These are phyloP conservation scores for Aspergillus ustus DNA, from an alignment of 2,329 filamentous ascomycete genomes.

Conservation along the genomic window DNA sequence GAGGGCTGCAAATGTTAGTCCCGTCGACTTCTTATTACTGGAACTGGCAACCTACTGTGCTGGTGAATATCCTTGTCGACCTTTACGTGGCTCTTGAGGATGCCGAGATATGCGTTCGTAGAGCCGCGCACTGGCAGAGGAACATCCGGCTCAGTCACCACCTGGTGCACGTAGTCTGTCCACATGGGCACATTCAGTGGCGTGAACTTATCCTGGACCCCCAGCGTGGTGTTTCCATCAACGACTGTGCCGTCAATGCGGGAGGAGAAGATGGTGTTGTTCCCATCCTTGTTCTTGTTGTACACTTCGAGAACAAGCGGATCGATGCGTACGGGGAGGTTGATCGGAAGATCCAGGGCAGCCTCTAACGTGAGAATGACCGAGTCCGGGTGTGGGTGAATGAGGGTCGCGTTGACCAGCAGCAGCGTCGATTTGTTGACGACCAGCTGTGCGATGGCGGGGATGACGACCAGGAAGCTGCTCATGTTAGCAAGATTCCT, in stretches of 20 bases:
- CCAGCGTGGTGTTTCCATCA: slow-evolving; percentile 43
- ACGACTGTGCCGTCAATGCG: slow-evolving; percentile 32
- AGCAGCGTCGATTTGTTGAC: slow-evolving; percentile 43
- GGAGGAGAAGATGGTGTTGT: slow-evolving; percentile 34
- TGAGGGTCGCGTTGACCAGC: slow-evolving; percentile 39
- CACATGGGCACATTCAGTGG: slow-evolving; percentile 35
- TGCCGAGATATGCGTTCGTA: slow-evolving; percentile 37
- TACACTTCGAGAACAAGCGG: slow-evolving; percentile 40
- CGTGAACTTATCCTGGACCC: slow-evolving; percentile 27
- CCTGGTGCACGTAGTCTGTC: slow-evolving; percentile 38
- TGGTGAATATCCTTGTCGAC: slow-evolving; percentile 41
- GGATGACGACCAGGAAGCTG: slow-evolving; percentile 47
- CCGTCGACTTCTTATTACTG: background rate
- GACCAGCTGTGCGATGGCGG: slow-evolving; percentile 47
- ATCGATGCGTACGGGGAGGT: slow-evolving; percentile 43
- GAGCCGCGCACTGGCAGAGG: slow-evolving; percentile 33
- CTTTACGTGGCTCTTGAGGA: slow-evolving; percentile 38
- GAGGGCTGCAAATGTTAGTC: slow-evolving; percentile 47
- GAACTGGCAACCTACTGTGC: slow-evolving; percentile 33
- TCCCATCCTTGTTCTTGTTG: slow-evolving; percentile 32
- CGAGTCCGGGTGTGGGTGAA: slow-evolving; percentile 39
- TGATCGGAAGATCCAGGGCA: slow-evolving; percentile 41
- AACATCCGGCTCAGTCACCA: slow-evolving; percentile 34
- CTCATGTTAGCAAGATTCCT: slow-evolving; percentile 6
- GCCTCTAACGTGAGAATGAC: slow-evolving; percentile 41